These are phyloP conservation scores for Pseudopediastrum boryanum DNA, from an alignment of 139 green algal genomes.

Conservation along the genomic window DNA sequence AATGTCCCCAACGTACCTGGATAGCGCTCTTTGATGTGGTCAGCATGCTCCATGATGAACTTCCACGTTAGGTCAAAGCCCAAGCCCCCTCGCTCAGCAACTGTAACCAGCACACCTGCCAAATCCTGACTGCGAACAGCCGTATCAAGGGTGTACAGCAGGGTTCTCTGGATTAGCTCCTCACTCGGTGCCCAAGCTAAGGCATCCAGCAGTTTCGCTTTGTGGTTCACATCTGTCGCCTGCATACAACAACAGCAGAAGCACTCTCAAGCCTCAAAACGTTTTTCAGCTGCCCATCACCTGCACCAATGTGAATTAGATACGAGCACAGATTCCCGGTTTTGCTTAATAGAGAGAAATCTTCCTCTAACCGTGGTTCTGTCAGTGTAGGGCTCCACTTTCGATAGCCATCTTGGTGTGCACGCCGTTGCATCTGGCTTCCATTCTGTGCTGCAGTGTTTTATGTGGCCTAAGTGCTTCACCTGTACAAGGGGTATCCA, in stretches of 20 bases:
- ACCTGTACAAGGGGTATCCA: too few relatives aligned
- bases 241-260: conserved; percentile 4
- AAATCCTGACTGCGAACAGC: conserved; percentile 39
- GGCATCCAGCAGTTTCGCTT: conserved; percentile 11
- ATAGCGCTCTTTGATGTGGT: conserved; percentile 34
- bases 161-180: not conserved
- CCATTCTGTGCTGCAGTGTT: too few relatives aligned
- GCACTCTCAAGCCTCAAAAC: too few relatives aligned
- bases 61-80: conserved; percentile 40
- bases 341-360: too few relatives aligned
- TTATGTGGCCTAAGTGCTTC: too few relatives aligned
- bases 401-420: too few relatives aligned
- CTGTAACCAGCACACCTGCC: conserved; percentile 1
- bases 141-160: conserved; percentile 15
- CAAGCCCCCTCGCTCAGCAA: conserved; percentile 32
- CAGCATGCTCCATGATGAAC: conserved; percentile 30
- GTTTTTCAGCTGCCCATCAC: too few relatives aligned
- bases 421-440: too few relatives aligned
- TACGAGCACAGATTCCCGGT: too few relatives aligned
- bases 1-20: not conserved
- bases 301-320: too few relatives aligned
- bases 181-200: conserved; percentile 4
- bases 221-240: conserved; percentile 17
- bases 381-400: too few relatives aligned
- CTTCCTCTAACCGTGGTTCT: too few relatives aligned